Evolutionary conservation across 2,329 filamentous ascomycete genomes (phyloP).

Genomic region (Tympanopsis confertula): DNA sequence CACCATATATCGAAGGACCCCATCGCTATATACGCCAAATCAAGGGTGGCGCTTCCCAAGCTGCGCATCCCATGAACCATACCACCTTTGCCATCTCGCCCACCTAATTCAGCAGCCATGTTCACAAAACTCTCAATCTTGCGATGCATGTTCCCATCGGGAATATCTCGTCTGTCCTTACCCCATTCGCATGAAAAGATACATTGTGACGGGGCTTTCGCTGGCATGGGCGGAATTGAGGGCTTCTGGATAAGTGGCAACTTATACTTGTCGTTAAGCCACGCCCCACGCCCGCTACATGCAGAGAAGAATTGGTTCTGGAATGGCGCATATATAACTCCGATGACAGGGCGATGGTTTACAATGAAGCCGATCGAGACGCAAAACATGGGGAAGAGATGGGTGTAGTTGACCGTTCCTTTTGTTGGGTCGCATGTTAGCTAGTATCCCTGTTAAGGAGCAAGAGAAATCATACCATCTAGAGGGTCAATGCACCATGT

Average conservation of each 20-base stretch:
- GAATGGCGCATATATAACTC: constrained; percentile 63
- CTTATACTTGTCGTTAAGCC: constrained; percentile 50
- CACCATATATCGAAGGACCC: constrained; percentile 72
- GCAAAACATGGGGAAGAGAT: constrained; percentile 72
- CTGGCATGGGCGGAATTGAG: constrained; percentile 48
- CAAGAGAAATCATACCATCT: constrained; percentile 42
- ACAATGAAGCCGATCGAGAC: constrained; percentile 63
- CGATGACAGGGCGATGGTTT: constrained; percentile 47
- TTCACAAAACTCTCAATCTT: constrained; percentile 68
- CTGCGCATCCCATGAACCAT: constrained; percentile 72
- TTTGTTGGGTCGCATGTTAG: background rate
- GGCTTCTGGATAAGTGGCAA: constrained; percentile 52
- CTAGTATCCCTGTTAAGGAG: constrained; percentile 3
- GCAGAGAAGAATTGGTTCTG: constrained; percentile 59
- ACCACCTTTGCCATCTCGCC: constrained; percentile 53
- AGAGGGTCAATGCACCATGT: constrained; percentile 72
- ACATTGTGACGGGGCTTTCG: constrained; percentile 54
- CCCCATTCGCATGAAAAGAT: constrained; percentile 71
- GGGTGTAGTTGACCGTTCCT: constrained; percentile 69
- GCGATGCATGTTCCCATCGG: constrained; percentile 56
- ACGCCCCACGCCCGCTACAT: constrained; percentile 54
- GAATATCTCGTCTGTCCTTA: constrained; percentile 57
- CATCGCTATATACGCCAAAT: constrained; percentile 66
- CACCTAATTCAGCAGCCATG: constrained; percentile 57
- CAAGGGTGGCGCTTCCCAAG: constrained; percentile 60